phyloP scores from a whole-genome alignment of 176 grass and related monocot species.

The Triticum monococcum region DNA sequence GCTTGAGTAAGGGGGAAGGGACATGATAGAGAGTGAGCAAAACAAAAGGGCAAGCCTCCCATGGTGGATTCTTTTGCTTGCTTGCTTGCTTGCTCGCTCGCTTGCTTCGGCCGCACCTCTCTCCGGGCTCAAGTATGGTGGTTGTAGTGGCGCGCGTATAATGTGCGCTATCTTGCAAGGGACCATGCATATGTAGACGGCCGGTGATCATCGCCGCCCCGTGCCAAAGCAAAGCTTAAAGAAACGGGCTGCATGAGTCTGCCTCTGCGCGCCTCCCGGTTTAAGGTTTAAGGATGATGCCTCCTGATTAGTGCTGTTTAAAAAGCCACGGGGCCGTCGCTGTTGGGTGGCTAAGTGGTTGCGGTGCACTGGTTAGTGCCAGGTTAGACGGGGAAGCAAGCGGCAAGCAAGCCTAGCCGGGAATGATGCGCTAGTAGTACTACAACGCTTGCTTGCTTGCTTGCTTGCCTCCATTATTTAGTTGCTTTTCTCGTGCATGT shows the following conservation, averaged over 20 bases:
- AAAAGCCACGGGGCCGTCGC: conserved; percentile 21
- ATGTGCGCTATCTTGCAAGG: conserved; percentile 51
- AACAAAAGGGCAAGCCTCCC: conserved; percentile 37
- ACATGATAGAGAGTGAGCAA: background rate
- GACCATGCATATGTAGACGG: conserved; percentile 26
- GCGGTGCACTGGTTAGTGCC: conserved; percentile 41
- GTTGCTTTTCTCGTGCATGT: conserved; percentile 49
- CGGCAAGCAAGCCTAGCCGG: background rate
- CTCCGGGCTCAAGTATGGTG: conserved; percentile 83
- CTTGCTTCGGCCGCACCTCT: conserved; percentile 81
- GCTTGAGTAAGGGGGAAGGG: conserved; percentile 67
- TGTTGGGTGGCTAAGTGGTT: conserved; percentile 49
- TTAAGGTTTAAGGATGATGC: conserved; percentile 30
- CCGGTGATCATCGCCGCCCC: conserved; percentile 34
- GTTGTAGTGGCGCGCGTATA: conserved; percentile 79
- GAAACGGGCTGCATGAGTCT: conserved; percentile 26
- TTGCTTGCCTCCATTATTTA: conserved; percentile 32
- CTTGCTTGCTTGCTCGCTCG: conserved; percentile 55
- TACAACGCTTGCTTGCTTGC: background rate
- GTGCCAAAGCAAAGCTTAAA: conserved; percentile 49
- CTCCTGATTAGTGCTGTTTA: background rate
- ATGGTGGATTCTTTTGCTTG: conserved; percentile 43
- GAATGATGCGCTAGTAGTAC: conserved; percentile 14
- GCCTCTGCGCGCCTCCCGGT: conserved; percentile 32
- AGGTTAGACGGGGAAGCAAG: conserved; percentile 49